A percentile compares a stretch with the other conserved stretches of the same genome.
Evolutionary conservation across 2,329 filamentous ascomycete species (phyloP).

Genomic region (Trichoderma pleuroti): DNA sequence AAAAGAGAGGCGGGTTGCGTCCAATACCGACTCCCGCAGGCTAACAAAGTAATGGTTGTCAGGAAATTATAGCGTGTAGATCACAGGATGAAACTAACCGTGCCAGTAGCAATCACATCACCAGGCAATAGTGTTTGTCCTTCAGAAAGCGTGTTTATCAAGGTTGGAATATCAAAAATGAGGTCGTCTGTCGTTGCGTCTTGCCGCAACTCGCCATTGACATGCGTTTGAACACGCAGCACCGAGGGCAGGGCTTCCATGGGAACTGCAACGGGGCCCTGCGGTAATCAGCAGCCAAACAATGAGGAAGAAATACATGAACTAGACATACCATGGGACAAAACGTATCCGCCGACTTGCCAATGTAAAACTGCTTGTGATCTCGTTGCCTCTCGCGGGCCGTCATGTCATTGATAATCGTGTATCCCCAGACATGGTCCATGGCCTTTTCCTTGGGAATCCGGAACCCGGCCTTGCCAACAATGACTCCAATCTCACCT

Average conservation of each 20-base stretch:
- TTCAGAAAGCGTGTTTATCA: conserved; percentile 1
- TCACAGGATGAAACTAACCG: not conserved
- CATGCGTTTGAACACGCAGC: conserved; percentile 7
- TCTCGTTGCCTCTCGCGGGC: conserved; percentile 7
- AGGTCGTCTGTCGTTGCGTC: conserved; percentile 3
- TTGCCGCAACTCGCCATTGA: conserved; percentile 13
- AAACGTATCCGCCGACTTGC: conserved; percentile 13
- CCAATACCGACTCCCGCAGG: conserved; percentile 9
- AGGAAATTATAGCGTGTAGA: not conserved
- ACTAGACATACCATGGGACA: not conserved
- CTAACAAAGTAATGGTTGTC: not conserved
- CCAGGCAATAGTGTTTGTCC: conserved; percentile 4
- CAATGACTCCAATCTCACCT: conserved; percentile 11
- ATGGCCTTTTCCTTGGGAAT: conserved; percentile 6
- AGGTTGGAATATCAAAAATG: conserved; percentile 9
- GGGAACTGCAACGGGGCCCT: conserved; percentile 3
- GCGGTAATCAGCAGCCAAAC: not conserved
- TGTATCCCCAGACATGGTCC: conserved; percentile 14
- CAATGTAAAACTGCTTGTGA: conserved; percentile 7
- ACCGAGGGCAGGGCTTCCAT: conserved; percentile 3
- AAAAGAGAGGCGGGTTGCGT: not conserved
- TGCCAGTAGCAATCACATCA: conserved; percentile 9
- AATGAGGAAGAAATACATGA: not conserved
- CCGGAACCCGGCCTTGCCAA: conserved; percentile 8
- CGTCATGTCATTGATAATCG: conserved; percentile 13